Conservation (phyloP, 2,329 filamentous ascomycete genomes). For the Trichophyton schoenleinii region DNA sequence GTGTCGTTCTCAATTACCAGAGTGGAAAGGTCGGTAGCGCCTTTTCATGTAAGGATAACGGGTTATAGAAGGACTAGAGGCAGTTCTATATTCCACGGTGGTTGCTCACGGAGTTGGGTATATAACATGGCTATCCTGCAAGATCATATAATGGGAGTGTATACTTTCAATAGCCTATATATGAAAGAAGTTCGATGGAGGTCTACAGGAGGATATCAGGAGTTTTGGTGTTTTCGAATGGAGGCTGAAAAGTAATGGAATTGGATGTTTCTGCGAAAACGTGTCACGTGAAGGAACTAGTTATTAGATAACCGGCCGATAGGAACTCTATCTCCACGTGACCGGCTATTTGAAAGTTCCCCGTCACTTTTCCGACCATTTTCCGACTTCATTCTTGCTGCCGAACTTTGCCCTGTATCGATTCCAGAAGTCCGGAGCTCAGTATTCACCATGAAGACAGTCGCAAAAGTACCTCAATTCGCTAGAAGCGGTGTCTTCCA, state of each 20-base stretch:
- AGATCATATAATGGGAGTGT: background rate
- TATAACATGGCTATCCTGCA: background rate
- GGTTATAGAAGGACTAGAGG: constrained; percentile 16
- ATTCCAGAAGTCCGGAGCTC: background rate
- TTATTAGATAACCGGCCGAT: constrained; percentile 3
- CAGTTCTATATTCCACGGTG: background rate
- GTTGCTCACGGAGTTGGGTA: background rate
- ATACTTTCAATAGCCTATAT: background rate
- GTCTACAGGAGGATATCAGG: background rate
- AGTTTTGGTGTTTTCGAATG: background rate
- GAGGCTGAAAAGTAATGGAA: background rate
- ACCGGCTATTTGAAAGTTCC: background rate
- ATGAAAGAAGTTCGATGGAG: background rate
- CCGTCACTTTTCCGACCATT: background rate
- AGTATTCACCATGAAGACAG: background rate
- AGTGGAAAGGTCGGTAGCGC: constrained; percentile 53
- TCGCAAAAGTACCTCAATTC: background rate
- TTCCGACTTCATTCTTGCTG: background rate
- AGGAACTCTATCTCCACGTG: background rate
- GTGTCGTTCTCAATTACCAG: constrained; percentile 54
- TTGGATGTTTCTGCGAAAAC: background rate
- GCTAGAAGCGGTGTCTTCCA: background rate
- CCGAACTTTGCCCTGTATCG: background rate
- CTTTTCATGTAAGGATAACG: constrained; percentile 55
- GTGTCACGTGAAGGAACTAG: background rate